Conservation (phyloP, 768 basidiomycete genomes). For the Rhizopogon sp. region DNA sequence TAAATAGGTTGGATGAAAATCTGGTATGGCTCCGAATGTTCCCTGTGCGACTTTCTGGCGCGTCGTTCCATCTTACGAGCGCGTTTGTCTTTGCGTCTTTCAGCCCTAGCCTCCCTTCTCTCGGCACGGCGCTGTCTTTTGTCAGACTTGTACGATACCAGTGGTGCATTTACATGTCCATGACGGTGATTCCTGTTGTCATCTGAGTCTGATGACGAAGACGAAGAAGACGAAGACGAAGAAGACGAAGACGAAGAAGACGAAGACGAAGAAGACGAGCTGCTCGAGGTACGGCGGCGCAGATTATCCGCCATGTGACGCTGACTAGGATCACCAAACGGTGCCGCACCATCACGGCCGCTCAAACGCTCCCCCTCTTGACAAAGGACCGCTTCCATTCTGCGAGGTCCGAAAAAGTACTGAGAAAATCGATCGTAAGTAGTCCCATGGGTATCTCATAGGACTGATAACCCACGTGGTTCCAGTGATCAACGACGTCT, state of each 20-base stretch:
- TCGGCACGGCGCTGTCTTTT: conserved; percentile 5
- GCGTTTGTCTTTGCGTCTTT: conserved; percentile 12
- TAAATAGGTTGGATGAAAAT: conserved; percentile 11
- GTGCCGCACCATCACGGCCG: conserved; percentile 17
- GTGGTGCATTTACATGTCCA: neutral
- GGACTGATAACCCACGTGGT: conserved; percentile 37
- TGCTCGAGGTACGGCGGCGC: conserved; percentile 7
- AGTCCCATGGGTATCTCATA: neutral
- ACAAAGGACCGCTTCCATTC: conserved; percentile 37
- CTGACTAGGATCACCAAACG: conserved; percentile 15
- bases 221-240: neutral
- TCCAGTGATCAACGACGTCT: conserved; percentile 44
- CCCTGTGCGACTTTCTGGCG: conserved; percentile 12
- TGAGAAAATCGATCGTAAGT: conserved; percentile 10
- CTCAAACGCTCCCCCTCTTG: conserved; percentile 27
- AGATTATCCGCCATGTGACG: conserved; percentile 12
- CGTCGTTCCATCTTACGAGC: conserved; percentile 10
- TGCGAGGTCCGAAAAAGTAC: conserved; percentile 46
- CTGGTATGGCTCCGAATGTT: conserved; percentile 15
- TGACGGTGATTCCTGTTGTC: neutral
- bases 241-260: neutral
- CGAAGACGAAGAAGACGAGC: neutral
- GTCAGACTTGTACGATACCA: neutral
- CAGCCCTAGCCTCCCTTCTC: conserved; percentile 6
- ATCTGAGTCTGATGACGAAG: conserved; percentile 9